Evolutionary conservation across 116 monocot genomes (phyloP).

Genomic region (Phalaenopsis hybrid): DNA sequence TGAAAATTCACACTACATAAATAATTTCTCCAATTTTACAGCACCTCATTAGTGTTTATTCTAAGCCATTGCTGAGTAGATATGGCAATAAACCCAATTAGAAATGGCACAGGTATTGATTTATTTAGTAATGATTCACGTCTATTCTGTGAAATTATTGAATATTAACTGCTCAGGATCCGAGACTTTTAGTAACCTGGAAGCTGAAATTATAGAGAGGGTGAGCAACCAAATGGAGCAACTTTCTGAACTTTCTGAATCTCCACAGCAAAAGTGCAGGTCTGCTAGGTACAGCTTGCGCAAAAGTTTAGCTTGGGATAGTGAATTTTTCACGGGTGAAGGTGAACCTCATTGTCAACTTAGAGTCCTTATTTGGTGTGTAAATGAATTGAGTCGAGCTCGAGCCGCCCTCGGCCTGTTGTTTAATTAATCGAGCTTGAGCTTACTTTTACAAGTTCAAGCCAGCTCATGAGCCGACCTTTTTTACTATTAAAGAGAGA

Average conservation of each 20-base stretch:
- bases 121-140: not conserved
- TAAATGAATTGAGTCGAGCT: no score
- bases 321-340: slow-evolving; percentile 80
- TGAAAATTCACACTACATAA: no score
- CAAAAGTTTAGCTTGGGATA: slow-evolving; percentile 97
- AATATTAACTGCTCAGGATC: not conserved
- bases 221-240: slow-evolving; percentile 18
- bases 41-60: not conserved
- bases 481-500: no score
- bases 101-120: not conserved
- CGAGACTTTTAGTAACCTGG: slow-evolving; percentile 1
- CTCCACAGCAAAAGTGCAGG: slow-evolving; percentile 25
- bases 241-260: slow-evolving; percentile 21
- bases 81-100: not conserved
- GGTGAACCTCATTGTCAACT: slow-evolving; percentile 26
- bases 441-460: no score
- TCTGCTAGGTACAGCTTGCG: slow-evolving; percentile 49
- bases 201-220: slow-evolving; percentile 9
- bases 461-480: no score
- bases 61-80: not conserved
- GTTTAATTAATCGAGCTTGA: no score
- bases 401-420: no score
- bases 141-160: not conserved
- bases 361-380: not conserved
- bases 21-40: no score